Conservation (phyloP, 2,329 filamentous ascomycete genomes). For the Chalaropsis ovoidea region DNA sequence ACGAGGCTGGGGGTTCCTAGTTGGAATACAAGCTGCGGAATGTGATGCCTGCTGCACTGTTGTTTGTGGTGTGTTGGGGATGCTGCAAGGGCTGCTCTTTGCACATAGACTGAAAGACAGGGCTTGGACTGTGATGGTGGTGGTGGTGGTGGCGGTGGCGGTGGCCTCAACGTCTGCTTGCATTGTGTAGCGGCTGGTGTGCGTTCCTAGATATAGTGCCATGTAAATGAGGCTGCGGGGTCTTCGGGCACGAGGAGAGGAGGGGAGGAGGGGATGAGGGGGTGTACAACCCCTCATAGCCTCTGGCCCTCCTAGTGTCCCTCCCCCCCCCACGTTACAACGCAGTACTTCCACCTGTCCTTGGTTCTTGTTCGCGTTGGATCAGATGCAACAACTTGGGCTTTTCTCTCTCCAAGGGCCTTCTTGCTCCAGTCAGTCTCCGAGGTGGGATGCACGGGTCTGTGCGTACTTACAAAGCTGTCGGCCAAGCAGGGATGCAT, state of each 20-base stretch:
- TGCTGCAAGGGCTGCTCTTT: constrained; percentile 5
- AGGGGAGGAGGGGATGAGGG: background rate
- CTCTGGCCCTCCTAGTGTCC: background rate
- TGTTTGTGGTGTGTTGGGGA: background rate
- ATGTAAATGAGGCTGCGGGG: too few relatives aligned
- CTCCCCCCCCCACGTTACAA: constrained; percentile 5
- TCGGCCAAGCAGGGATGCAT: constrained; percentile 6
- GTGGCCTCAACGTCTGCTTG: background rate
- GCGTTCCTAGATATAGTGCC: too few relatives aligned
- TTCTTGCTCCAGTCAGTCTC: background rate
- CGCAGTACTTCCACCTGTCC: background rate
- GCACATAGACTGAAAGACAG: background rate
- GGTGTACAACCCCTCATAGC: background rate
- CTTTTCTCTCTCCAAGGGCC: background rate
- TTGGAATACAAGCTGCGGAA: background rate
- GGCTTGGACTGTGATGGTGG: too few relatives aligned
- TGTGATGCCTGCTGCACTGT: background rate
- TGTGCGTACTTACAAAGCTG: constrained; percentile 15
- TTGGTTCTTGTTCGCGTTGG: background rate
- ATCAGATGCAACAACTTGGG: background rate
- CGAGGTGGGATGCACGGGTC: constrained; percentile 6
- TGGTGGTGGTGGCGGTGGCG: too few relatives aligned
- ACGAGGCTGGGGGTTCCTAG: background rate
- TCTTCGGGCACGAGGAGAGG: too few relatives aligned
- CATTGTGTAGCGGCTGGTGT: background rate